These are phyloP conservation scores for Daedaleopsis sinensis DNA, from an alignment of 768 basidiomycete species.

Conservation along the genomic window DNA sequence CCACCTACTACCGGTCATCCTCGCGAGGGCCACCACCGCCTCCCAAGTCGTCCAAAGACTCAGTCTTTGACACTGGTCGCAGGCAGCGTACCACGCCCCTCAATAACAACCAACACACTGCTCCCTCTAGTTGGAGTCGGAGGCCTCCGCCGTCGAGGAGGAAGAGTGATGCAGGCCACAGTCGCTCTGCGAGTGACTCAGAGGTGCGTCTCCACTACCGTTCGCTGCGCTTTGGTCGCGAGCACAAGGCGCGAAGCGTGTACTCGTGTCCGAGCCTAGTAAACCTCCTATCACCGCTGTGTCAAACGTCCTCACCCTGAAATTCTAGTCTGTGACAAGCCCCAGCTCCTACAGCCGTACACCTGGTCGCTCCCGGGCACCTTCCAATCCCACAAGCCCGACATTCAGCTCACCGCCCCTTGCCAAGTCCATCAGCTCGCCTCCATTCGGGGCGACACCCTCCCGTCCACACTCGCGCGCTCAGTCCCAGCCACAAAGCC, in stretches of 20 bases:
- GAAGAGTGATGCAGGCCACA: conserved; percentile 72
- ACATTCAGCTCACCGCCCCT: conserved; percentile 44
- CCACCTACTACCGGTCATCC: conserved; percentile 41
- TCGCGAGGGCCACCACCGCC: conserved; percentile 50
- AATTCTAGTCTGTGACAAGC: conserved; percentile 37
- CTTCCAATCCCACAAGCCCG: conserved; percentile 67
- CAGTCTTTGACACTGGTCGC: conserved; percentile 69
- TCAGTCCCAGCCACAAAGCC: conserved; percentile 44
- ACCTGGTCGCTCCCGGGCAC: conserved; percentile 57
- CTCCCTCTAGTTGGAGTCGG: conserved; percentile 79
- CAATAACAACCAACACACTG: conserved; percentile 35
- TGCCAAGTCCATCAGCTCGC: conserved; percentile 38
- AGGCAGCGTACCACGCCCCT: conserved; percentile 76
- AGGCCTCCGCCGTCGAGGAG: conserved; percentile 72
- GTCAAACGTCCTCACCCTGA: not conserved
- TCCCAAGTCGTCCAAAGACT: conserved; percentile 46
- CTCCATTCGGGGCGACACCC: conserved; percentile 40
- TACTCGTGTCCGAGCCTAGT: not conserved
- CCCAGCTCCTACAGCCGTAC: conserved; percentile 46
- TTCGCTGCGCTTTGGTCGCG: not conserved
- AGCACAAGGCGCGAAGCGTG: not conserved
- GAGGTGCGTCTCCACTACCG: conserved; percentile 52
- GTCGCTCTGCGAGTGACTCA: conserved; percentile 60
- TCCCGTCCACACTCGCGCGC: conserved; percentile 72
- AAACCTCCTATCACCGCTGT: not conserved